Evolutionary conservation across 495 filamentous ascomycete genomes (phyloP), one percentile per base, ranked within the genome.

Genomic region (Haplographium delicatum): DNA sequence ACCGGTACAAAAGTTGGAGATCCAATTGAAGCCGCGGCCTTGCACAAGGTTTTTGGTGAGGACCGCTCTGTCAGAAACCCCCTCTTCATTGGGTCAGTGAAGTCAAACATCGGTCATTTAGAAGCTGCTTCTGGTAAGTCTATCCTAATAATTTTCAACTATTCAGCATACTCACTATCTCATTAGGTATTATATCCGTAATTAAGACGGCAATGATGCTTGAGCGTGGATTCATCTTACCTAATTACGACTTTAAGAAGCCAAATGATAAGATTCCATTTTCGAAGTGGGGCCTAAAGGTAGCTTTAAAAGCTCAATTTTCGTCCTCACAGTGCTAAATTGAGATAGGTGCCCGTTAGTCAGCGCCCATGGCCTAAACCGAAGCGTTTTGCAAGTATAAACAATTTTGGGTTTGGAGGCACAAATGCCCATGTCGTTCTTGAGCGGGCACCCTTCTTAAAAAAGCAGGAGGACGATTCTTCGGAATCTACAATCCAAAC

Each of bases 1-100:
- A 85, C 79, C 0, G 82, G 81, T 3, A 86, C 83, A 2, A 67
- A 62, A 6, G 68, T 71, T 3, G 82, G 82, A 4, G 84, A 86
- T 58, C 82, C 81, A 0, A 73, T 80, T 4, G 84, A 88, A 55
- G 71, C 74, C 1, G 68, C 64, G 2, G 81, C 81, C 1, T 76
- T 86, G 40, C 66, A 68, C 47, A 70, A 71, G 18, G 72, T 71
- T 8, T 70, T 78, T 44, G 68, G 67, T 23, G 53, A 55, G 24
- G 62, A 59, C 30, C 47, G 68, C 15, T 64, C 63, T 3, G 50
- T 64, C 9, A 57, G 72, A 4, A 59, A 78, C 1, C 70, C 69
- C 1, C 61, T 81, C 3, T 71, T 68, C 44, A 69, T 85, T 18
- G 81, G 81, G 10, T 78, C 78, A 0, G 65, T 78, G 1, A 83